Evolutionary conservation across 2,329 filamentous ascomycete species (phyloP), one percentile per base, ranked within the genome.

Genomic region (Nigrograna mackinnonii): DNA sequence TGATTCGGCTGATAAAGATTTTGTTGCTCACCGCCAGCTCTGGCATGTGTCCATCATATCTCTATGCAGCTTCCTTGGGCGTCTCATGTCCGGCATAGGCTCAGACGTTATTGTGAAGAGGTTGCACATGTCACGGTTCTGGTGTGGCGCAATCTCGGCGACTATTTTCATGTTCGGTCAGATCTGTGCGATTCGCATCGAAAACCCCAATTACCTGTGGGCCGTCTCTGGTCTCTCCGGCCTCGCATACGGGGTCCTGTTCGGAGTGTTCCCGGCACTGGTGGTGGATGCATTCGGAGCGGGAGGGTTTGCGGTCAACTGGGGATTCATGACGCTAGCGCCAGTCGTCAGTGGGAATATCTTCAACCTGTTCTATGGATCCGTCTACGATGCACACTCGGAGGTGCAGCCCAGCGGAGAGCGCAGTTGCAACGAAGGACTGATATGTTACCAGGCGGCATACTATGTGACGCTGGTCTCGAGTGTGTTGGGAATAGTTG

Each of bases 11-110:
- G 78, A 79, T 46, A 78, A 87, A 32, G 81, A 85, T 37, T 91
- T 91, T 55, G 86, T 99, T 38, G 82, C 89, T 37, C 79, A 86
- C 43, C 83, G 83, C 36, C 94, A 97, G 68, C 85, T 95, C 47
- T 83, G 95, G 75, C 92, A 99, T 60, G 94, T 99, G 7, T 95
- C 90, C 2, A 89, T 95, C 39, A 77, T 99, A n/a, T 97, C 92
- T 0, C 71, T 96, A 35, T 86, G 86, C 61, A 95, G 89, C 55
- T 97, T 96, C 66, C 57, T 83, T 2, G 94, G 94, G 2, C 85
- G 94, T 43, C 78, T 99, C 0, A 73, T 82, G 6, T 68, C 64
- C 5, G 52, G 94, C 32, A 89, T 96, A 44, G 92, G 92, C 24
- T 96, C 90, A 26, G 94, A 99, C 65, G 79, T 95, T 38, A 79